phyloP scores from a whole-genome alignment of 768 basidiomycete genomes.

The Pisolithus microcarpus region DNA sequence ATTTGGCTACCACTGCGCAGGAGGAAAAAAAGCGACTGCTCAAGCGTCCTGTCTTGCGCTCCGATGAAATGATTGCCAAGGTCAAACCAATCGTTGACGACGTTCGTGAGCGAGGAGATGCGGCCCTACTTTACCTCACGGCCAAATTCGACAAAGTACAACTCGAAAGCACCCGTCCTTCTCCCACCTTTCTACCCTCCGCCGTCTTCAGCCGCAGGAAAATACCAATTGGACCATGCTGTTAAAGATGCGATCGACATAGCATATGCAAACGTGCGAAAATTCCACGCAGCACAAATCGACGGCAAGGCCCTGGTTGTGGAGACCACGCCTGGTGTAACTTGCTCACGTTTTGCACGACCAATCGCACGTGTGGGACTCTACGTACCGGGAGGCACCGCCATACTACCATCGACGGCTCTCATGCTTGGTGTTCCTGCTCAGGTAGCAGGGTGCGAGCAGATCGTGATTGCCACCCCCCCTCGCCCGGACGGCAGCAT shows the following conservation, averaged over 20 bases:
- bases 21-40: conserved; percentile 64
- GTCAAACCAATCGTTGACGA: conserved; percentile 91
- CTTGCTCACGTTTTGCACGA: conserved; percentile 89
- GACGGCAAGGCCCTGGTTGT: conserved; percentile 65
- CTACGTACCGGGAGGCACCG: conserved; percentile 97
- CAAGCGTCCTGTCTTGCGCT: conserved; percentile 82
- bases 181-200: conserved; percentile 62
- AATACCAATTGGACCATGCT: conserved; percentile 50
- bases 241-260: conserved; percentile 80
- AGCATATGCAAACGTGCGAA: conserved; percentile 86
- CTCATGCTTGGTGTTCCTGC: conserved; percentile 98
- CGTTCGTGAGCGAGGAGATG: conserved; percentile 79
- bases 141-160: conserved; percentile 87
- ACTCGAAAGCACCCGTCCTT: conserved; percentile 60
- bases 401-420: conserved; percentile 91
- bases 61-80: conserved; percentile 56
- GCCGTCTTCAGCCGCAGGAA: conserved; percentile 34
- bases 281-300: conserved; percentile 88
- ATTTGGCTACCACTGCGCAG: conserved; percentile 42
- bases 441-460: conserved; percentile 90
- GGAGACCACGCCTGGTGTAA: conserved; percentile 97
- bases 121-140: conserved; percentile 80
- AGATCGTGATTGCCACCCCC: conserved; percentile 94
- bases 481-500: conserved; percentile 88
- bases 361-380: conserved; percentile 95